These are phyloP conservation scores for Primulina huaijiensis DNA, from an alignment of 257 asterid genomes.

Conservation along the genomic window DNA sequence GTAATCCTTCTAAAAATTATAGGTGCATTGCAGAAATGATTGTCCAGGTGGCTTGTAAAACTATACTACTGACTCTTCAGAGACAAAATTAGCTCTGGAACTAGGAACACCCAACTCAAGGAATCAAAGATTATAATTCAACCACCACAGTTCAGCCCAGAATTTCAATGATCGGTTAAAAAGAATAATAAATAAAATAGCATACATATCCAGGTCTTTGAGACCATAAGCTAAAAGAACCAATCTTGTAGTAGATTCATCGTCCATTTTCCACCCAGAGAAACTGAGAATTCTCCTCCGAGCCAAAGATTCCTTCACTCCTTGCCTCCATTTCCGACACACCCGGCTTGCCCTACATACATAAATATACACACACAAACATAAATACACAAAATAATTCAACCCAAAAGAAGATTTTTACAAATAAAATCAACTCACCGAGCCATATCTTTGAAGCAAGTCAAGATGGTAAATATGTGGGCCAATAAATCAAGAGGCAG, in stretches of 20 bases:
- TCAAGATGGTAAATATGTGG: constrained; percentile 62
- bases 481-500: constrained; percentile 80
- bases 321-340: constrained; percentile 84
- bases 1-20: no score
- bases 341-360: constrained; percentile 59
- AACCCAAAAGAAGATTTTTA: neutral
- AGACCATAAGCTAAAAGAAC: constrained; percentile 67
- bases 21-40: neutral
- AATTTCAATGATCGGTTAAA: neutral
- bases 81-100: neutral
- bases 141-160: neutral
- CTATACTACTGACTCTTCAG: neutral
- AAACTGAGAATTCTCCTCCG: constrained; percentile 62
- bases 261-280: constrained; percentile 88
- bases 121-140: constrained; percentile 1
- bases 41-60: neutral
- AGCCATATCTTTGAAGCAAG: constrained; percentile 82
- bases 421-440: constrained; percentile 44
- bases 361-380: constrained; percentile 3
- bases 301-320: constrained; percentile 68
- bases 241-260: constrained; percentile 70
- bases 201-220: constrained; percentile 86
- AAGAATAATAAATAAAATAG: neutral
- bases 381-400: neutral
- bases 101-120: constrained; percentile 9